Conservation (phyloP, 768 basidiomycete genomes). For the Xanthoconium purpureum region DNA sequence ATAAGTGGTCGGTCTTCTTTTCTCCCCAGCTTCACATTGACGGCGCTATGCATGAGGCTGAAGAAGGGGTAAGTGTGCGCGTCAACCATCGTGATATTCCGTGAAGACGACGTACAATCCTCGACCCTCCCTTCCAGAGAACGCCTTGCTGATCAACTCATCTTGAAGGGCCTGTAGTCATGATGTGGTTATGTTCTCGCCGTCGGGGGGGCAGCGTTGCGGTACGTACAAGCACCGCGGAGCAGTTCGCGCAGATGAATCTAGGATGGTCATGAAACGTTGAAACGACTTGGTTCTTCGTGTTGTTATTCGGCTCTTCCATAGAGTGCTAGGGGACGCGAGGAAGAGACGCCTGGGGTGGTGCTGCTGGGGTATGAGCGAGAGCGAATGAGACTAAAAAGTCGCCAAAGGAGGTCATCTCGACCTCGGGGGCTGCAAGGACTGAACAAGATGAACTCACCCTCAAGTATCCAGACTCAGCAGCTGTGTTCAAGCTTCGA, state of each 20-base stretch:
- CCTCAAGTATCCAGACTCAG: neutral
- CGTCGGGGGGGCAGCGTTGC: neutral
- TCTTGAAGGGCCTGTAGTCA: constrained; percentile 67
- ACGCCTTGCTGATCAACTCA: constrained; percentile 80
- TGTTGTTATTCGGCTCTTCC: constrained; percentile 38
- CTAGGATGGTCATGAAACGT: constrained; percentile 64
- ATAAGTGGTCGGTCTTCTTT: constrained; percentile 73
- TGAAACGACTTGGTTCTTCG: constrained; percentile 55
- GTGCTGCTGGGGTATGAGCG: neutral
- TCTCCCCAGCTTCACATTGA: constrained; percentile 69
- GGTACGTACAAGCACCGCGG: constrained; percentile 61
- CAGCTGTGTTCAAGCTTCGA: neutral
- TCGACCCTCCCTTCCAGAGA: constrained; percentile 78
- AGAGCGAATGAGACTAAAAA: constrained; percentile 18
- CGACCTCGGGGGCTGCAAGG: neutral
- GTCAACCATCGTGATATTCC: neutral
- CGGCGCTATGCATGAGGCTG: constrained; percentile 75
- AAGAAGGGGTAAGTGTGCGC: constrained; percentile 1
- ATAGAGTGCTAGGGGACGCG: constrained; percentile 7
- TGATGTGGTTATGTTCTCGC: neutral
- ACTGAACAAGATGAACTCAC: constrained; percentile 8
- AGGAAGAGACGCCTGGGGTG: neutral
- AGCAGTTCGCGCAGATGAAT: constrained; percentile 67
- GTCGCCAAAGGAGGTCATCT: constrained; percentile 24
- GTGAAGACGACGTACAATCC: constrained; percentile 58